phyloP scores from a whole-genome alignment of 371 early-diverging fungal genomes.

The Actinomucor elegans region DNA sequence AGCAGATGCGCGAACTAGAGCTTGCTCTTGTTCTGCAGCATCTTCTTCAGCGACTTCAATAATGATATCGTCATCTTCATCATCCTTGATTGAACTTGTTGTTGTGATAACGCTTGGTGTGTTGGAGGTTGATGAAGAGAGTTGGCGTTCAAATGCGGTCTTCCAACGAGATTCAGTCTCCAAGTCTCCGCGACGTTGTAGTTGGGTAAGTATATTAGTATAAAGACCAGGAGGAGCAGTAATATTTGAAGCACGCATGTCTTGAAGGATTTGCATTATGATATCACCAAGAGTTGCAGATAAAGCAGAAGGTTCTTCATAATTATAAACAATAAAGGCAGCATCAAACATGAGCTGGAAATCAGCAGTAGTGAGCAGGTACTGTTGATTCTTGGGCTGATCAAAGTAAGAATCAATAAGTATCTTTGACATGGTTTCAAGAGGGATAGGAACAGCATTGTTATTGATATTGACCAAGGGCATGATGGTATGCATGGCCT shows the following conservation, averaged over 20 bases:
- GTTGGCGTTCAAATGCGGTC: constrained; percentile 3
- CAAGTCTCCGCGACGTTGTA: constrained; percentile 5
- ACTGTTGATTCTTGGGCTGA: background rate
- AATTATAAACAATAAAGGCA: constrained; percentile 9
- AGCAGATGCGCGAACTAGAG: background rate
- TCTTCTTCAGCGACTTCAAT: constrained; percentile 9
- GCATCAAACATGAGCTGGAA: constrained; percentile 18
- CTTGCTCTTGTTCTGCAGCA: background rate
- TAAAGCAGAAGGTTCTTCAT: background rate
- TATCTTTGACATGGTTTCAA: constrained; percentile 4
- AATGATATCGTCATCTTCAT: constrained; percentile 14
- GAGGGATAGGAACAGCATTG: background rate
- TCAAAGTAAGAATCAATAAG: constrained; percentile 7
- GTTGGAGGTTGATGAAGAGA: background rate
- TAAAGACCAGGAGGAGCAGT: background rate
- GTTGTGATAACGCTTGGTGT: background rate
- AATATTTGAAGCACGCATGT: constrained; percentile 1
- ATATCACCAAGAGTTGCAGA: constrained; percentile 5
- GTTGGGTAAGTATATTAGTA: constrained; percentile 2
- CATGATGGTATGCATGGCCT: constrained; percentile 1
- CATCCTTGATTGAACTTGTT: background rate
- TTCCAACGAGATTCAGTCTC: constrained; percentile 15
- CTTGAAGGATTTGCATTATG: constrained; percentile 8
- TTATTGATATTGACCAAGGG: background rate
- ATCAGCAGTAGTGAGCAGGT: constrained; percentile 9